phyloP scores from a whole-genome alignment of 345 rosid genomes.

The Heritiera littoralis region DNA sequence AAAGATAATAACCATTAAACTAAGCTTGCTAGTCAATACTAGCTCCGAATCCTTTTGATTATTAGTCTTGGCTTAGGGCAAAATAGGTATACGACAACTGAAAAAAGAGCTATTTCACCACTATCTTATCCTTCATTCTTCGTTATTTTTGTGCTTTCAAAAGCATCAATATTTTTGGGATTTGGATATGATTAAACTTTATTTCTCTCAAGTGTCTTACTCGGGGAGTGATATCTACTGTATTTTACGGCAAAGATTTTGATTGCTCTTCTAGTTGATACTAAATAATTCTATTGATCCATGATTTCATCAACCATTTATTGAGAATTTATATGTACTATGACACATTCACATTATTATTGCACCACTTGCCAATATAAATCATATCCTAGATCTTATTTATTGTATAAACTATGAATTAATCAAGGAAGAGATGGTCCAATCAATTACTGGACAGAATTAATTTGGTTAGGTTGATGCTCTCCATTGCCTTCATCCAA shows the following conservation, averaged over 20 bases:
- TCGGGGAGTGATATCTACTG: not conserved
- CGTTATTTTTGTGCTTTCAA: too few species aligned
- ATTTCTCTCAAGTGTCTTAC: too few species aligned
- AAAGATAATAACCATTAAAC: too few species aligned
- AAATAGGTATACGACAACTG: too few species aligned
- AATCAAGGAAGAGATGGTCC: not conserved
- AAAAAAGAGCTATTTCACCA: too few species aligned
- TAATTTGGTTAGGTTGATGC: conserved; percentile 6
- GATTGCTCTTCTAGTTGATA: not conserved
- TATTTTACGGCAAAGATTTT: not conserved
- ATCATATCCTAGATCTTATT: not conserved
- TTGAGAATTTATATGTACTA: not conserved
- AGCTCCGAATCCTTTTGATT: too few species aligned
- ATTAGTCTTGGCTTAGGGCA: too few species aligned
- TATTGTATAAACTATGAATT: not conserved
- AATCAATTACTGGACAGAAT: conserved; percentile 5
- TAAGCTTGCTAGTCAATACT: too few species aligned
- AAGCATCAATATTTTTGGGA: too few species aligned
- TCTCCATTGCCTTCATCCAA: not conserved
- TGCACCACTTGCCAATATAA: conserved; percentile 13
- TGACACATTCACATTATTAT: conserved; percentile 1
- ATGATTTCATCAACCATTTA: conserved; percentile 13
- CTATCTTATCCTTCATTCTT: too few species aligned
- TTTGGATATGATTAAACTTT: too few species aligned
- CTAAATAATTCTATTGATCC: not conserved